A percentile compares a stretch with the other conserved stretches of the same genome.
These are phyloP conservation scores for Ophiostoma angusticollis DNA, from an alignment of 2,329 filamentous ascomycete genomes.

Conservation along the genomic window DNA sequence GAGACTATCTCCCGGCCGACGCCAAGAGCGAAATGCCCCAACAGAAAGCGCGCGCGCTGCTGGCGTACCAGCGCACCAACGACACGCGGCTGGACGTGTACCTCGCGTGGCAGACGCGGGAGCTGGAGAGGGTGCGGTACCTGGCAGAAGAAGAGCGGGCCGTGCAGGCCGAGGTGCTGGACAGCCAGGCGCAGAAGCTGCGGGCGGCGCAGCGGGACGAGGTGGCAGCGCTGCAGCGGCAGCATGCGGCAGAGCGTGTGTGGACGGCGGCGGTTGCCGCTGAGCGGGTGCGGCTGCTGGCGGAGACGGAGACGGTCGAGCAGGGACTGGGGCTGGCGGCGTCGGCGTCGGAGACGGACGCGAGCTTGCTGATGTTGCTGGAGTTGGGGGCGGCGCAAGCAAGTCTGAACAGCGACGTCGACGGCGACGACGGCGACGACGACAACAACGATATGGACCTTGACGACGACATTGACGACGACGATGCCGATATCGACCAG, in stretches of 20 bases:
- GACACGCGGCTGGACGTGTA: slow-evolving; percentile 24
- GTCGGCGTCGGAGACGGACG: slow-evolving; percentile 21
- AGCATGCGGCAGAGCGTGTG: slow-evolving; percentile 29
- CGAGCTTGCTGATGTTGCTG: slow-evolving; percentile 9
- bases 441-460: no score
- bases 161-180: slow-evolving; percentile 30
- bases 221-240: slow-evolving; percentile 21
- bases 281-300: slow-evolving; percentile 31
- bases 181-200: slow-evolving; percentile 24
- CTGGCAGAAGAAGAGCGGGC: slow-evolving; percentile 27
- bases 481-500: slow-evolving; percentile 30
- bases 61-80: slow-evolving; percentile 26
- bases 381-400: slow-evolving; percentile 5
- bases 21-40: slow-evolving; percentile 4
- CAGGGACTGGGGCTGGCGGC: slow-evolving; percentile 15
- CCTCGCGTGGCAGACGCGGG: slow-evolving; percentile 28
- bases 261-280: slow-evolving; percentile 33
- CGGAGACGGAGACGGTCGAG: slow-evolving; percentile 29
- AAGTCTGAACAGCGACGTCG: slow-evolving; percentile 36
- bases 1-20: slow-evolving; percentile 24
- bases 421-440: background rate
- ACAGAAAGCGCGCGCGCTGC: slow-evolving; percentile 21
- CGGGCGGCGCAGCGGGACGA: slow-evolving; percentile 17
- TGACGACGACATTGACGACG: background rate
- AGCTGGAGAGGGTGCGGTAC: slow-evolving; percentile 25